These are phyloP conservation scores for Pestalotiopsis sp. DNA, from an alignment of 2,329 filamentous ascomycete species.

Conservation along the genomic window DNA sequence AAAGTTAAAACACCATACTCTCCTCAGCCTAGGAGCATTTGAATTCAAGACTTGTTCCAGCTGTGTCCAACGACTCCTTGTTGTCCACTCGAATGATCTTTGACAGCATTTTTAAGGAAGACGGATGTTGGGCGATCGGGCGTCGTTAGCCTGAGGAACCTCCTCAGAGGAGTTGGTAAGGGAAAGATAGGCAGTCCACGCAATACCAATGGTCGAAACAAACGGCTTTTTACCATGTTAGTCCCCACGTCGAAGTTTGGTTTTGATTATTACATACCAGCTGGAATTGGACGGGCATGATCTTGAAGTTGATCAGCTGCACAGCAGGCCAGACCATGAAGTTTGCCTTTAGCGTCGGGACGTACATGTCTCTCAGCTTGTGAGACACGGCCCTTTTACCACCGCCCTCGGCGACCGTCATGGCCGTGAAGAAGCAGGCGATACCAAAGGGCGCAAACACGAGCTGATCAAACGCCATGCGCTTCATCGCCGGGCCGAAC, in stretches of 20 bases:
- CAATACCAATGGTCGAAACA: slow-evolving; percentile 92
- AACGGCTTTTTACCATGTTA: slow-evolving; percentile 68
- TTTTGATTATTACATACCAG: slow-evolving; percentile 66
- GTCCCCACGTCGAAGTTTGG: not conserved
- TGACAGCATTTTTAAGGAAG: slow-evolving; percentile 21
- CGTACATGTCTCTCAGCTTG: slow-evolving; percentile 92
- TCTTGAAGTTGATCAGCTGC: slow-evolving; percentile 93
- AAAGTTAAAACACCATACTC: not conserved
- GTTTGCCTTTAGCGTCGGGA: slow-evolving; percentile 94
- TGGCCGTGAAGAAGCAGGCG: slow-evolving; percentile 88
- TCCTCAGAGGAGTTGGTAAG: slow-evolving; percentile 87
- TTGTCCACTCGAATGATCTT: not conserved
- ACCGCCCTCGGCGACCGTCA: slow-evolving; percentile 94
- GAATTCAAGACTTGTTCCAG: not conserved
- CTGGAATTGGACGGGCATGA: slow-evolving; percentile 95
- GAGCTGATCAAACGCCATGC: slow-evolving; percentile 90
- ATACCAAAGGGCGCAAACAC: slow-evolving; percentile 90
- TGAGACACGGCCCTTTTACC: slow-evolving; percentile 75
- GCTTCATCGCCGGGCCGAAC: slow-evolving; percentile 80
- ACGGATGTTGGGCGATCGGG: slow-evolving; percentile 38
- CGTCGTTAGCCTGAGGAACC: slow-evolving; percentile 36
- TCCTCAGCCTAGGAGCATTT: not conserved
- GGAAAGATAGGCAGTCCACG: slow-evolving; percentile 96
- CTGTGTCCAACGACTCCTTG: not conserved
- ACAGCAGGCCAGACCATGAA: slow-evolving; percentile 94